These are phyloP conservation scores for Diophrys sp. DNA, from an alignment of 73 alveolate species.

Conservation along the genomic window DNA sequence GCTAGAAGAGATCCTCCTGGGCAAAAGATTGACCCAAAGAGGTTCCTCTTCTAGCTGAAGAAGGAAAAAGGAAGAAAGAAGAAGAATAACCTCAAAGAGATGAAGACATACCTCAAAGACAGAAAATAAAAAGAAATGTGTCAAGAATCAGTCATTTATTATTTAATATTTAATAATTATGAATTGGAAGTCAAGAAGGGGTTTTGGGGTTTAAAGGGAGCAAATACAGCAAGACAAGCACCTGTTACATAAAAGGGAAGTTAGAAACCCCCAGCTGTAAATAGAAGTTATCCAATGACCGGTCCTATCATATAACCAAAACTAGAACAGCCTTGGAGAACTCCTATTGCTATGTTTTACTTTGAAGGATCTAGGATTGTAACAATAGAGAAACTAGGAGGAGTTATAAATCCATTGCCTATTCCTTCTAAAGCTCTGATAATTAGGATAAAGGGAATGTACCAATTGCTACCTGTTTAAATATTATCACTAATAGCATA, in stretches of 20 bases:
- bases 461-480: background rate
- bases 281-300: background rate
- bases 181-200: no score
- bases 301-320: constrained; percentile 3
- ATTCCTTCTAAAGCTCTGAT: background rate
- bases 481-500: background rate
- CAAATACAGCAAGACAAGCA: background rate
- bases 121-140: no score
- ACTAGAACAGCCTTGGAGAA: background rate
- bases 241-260: constrained; percentile 7
- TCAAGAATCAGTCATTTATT: no score
- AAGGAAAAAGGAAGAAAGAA: no score
- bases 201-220: no score
- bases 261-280: background rate
- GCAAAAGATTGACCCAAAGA: no score
- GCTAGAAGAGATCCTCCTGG: no score
- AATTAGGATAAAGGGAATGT: background rate
- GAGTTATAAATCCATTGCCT: constrained; percentile 5
- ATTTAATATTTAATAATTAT: no score
- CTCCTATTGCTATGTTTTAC: background rate
- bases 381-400: background rate
- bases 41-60: no score
- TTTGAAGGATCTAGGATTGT: background rate
- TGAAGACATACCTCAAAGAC: no score
- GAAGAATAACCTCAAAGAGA: no score